Evolutionary conservation across 371 early-diverging fungal species (phyloP).

Genomic region (Zopfochytrium polystomum): DNA sequence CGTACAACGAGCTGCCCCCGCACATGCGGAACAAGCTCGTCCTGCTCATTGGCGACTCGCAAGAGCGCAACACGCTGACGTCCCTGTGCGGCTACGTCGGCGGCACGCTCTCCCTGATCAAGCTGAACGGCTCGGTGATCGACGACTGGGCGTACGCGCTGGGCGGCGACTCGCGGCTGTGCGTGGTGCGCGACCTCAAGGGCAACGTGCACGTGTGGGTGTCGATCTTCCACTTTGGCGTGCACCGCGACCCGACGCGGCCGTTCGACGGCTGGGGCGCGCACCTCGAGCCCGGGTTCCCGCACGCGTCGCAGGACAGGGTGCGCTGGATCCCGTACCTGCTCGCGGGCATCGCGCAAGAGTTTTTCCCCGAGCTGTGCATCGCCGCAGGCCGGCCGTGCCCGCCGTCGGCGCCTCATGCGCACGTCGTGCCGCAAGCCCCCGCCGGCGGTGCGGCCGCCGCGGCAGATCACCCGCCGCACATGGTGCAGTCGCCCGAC

Average conservation of each 20-base stretch:
- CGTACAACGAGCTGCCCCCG: too few relatives aligned
- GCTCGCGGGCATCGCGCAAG: too few relatives aligned
- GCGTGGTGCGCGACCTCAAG: background rate
- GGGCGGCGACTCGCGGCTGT: background rate
- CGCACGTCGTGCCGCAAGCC: too few relatives aligned
- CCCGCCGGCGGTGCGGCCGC: too few relatives aligned
- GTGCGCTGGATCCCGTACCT: too few relatives aligned
- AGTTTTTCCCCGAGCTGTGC: too few relatives aligned
- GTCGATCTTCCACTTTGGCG: background rate
- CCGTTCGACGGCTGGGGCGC: too few relatives aligned
- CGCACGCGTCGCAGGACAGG: background rate
- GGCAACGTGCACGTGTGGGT: background rate
- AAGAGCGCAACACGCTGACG: background rate
- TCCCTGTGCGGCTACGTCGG: background rate
- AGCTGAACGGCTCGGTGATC: background rate
- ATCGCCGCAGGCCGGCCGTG: too few relatives aligned
- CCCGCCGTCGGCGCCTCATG: too few relatives aligned
- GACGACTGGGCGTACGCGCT: background rate
- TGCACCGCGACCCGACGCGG: background rate
- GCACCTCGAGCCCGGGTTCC: too few relatives aligned
- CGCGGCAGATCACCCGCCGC: too few relatives aligned
- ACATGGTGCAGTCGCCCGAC: too few relatives aligned
- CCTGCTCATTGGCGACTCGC: background rate
- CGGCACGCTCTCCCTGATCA: background rate
- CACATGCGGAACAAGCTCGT: background rate